Conservation (phyloP, 2,329 filamentous ascomycete genomes). For the Monilinia fructigena region DNA sequence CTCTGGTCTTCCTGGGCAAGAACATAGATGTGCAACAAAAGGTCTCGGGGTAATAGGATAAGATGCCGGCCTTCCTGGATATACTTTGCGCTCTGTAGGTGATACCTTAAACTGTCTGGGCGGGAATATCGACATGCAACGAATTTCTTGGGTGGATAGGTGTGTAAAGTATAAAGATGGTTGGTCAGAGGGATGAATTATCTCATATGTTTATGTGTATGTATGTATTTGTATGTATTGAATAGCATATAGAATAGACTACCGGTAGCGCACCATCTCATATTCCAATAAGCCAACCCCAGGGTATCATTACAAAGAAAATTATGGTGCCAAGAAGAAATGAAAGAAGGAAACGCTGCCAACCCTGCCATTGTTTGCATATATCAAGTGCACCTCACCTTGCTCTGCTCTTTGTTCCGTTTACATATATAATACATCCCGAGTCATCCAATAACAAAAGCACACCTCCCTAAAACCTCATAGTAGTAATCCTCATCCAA, state of each 20-base stretch:
- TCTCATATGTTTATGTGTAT: no score
- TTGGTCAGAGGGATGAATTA: no score
- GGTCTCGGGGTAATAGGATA: no score
- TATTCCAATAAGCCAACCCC: slow-evolving; percentile 11
- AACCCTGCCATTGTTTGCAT: not conserved
- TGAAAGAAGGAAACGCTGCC: not conserved
- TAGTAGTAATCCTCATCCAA: slow-evolving; percentile 94
- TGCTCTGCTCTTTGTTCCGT: not conserved
- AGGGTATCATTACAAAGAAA: slow-evolving; percentile 21
- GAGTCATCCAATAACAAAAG: not conserved
- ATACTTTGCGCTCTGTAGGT: no score
- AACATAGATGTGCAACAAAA: no score
- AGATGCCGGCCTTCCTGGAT: no score
- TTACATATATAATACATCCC: not conserved
- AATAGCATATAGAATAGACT: not conserved
- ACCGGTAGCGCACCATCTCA: not conserved
- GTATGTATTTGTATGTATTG: not conserved
- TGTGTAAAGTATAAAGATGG: no score
- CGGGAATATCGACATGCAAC: not conserved
- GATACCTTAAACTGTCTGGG: not conserved
- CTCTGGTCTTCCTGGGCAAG: no score
- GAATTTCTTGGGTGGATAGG: no score
- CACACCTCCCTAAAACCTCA: slow-evolving; percentile 42
- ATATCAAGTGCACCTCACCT: not conserved
- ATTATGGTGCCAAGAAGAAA: not conserved